Conservation (phyloP, 345 rosid genomes). For the Hypericum androsaemum region DNA sequence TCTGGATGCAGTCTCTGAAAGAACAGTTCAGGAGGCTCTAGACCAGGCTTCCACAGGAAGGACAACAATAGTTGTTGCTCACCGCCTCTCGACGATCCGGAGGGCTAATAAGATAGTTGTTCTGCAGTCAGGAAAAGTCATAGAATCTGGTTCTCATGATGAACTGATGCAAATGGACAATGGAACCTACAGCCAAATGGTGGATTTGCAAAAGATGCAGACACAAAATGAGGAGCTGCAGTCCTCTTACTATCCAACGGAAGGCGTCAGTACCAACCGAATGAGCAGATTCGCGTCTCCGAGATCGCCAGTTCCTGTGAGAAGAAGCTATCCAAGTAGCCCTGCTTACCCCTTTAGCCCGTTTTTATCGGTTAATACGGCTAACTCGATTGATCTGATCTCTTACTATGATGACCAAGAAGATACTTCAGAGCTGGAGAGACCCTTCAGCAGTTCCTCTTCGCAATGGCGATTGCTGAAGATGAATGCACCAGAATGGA, state of each 20-base stretch:
- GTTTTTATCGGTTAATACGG: slow-evolving; percentile 17
- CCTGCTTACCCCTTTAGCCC: slow-evolving; percentile 26
- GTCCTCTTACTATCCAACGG: slow-evolving; percentile 4
- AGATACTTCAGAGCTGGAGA: slow-evolving; percentile 4
- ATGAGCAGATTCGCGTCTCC: slow-evolving; percentile 8
- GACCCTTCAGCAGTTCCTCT: slow-evolving; percentile 7
- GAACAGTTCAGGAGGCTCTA: slow-evolving; percentile 40
- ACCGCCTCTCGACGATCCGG: slow-evolving; percentile 37
- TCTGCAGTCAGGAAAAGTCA: slow-evolving; percentile 31
- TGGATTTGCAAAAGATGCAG: slow-evolving; percentile 27
- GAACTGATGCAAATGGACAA: slow-evolving; percentile 32
- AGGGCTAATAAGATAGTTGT: slow-evolving; percentile 35
- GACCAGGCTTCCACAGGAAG: slow-evolving; percentile 42
- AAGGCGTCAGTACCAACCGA: not conserved
- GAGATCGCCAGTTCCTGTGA: slow-evolving; percentile 7
- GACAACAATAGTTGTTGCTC: slow-evolving; percentile 42
- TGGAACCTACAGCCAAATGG: slow-evolving; percentile 34
- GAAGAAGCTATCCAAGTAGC: slow-evolving; percentile 22
- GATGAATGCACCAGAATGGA: slow-evolving; percentile 42
- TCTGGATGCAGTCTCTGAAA: slow-evolving; percentile 40
- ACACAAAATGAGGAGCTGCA: slow-evolving; percentile 10
- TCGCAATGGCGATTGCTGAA: slow-evolving; percentile 26
- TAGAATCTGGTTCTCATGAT: slow-evolving; percentile 43
- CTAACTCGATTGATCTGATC: slow-evolving; percentile 7
- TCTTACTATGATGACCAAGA: slow-evolving; percentile 4